Evolutionary conservation across 2,329 filamentous ascomycete species (phyloP).

Genomic region (Penicillium sp.): DNA sequence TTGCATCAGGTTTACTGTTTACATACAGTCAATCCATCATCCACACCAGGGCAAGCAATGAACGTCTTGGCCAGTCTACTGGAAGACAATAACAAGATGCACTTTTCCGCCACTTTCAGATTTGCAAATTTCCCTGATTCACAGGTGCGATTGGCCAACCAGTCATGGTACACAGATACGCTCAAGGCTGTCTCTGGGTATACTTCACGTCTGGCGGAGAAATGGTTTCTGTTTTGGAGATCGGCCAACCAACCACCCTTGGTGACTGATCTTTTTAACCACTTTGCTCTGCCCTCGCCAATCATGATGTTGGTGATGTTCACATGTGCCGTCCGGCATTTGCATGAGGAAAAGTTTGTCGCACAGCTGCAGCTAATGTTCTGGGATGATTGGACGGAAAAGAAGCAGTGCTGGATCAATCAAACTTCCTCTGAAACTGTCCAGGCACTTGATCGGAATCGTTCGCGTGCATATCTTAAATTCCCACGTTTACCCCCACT

Average conservation of each 20-base stretch:
- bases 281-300: background rate
- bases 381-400: background rate
- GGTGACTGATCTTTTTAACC: background rate
- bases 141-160: conserved; percentile 21
- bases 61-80: background rate
- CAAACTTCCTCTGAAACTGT: background rate
- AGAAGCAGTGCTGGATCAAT: background rate
- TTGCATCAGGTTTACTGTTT: conserved; percentile 68
- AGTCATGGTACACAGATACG: conserved; percentile 34
- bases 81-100: conserved; percentile 7
- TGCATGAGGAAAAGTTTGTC: background rate
- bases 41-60: conserved; percentile 21
- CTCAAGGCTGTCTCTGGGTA: conserved; percentile 48
- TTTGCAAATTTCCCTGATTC: conserved; percentile 46
- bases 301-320: conserved; percentile 10
- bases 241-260: background rate
- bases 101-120: background rate
- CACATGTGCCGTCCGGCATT: background rate
- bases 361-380: background rate
- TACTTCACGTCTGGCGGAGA: conserved; percentile 46
- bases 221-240: conserved; percentile 41
- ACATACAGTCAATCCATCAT: conserved; percentile 44
- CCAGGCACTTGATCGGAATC: background rate
- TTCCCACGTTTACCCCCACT: background rate
- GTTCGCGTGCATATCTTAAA: background rate